Base-by-base conservation (phyloP, 2,329 filamentous ascomycete species). In the Coniochaeta sp. region DNA sequence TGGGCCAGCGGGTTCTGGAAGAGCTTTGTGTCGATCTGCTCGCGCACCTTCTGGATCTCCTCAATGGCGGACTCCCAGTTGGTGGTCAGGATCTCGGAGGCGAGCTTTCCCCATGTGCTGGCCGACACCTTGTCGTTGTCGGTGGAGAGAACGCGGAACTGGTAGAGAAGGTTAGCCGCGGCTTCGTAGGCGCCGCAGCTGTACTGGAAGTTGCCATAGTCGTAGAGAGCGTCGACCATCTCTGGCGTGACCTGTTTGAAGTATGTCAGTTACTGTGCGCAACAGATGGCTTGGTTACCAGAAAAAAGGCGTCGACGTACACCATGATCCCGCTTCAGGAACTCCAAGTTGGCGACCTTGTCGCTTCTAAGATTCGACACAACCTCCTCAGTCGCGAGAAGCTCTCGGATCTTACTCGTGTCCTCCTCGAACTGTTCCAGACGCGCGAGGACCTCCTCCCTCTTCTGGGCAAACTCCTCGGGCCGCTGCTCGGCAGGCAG, bases 341-440 rank as follows among this genome's bases (percentile, higher is more conserved):
- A 99, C 70, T 92, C 90, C 85, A 99, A 86, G 78, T 99, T 99
- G 74, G 92, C 91, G 67, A 91, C 89, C 81, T 99, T 99, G 80
- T 99, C 94, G 69, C 88, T 94, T 62, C 94, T 81, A 65, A 99
- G 79, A 67, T 92, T 91, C 60, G 85, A 87, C 59, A 97, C 87
- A 42, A 99, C 94, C 59, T 90, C 89, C 65, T 95, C 89, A 66
- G 94, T 85, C 55, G 86, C 87, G 63, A 99, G 74, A 54, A 99
- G 78, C 65, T 90, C 87, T 58, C 86, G 86, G 63, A 99, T 91
- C 77, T 91, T 92, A 72, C 82, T 83, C 57, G 89, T 96, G 67
- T 91, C 88, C 66, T 94, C 83, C 73, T 92, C 87, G 68, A 87
- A 89, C 69, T 87, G 82, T 68, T 91, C 86, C 69, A 96, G 74